These are phyloP conservation scores for Trichoderma sp. DNA, from an alignment of 2,329 filamentous ascomycete species.

Conservation along the genomic window DNA sequence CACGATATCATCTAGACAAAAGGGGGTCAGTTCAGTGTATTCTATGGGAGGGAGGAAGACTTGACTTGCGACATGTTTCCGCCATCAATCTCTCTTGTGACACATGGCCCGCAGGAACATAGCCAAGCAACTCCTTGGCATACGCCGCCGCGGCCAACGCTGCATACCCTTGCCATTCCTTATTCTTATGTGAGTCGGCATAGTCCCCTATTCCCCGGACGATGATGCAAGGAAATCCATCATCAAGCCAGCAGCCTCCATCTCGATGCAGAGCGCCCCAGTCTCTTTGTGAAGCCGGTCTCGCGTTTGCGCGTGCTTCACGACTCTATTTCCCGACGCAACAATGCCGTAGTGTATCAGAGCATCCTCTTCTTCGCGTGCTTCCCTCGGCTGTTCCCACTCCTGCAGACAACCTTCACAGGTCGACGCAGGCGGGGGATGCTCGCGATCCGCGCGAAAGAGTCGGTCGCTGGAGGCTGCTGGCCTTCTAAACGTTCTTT, in stretches of 20 bases:
- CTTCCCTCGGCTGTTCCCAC: neutral
- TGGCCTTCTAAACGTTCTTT: neutral
- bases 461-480: neutral
- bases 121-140: neutral
- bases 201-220: neutral
- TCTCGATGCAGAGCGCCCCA: neutral
- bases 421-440: neutral
- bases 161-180: neutral
- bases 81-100: neutral
- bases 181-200: neutral
- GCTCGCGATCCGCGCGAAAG: neutral
- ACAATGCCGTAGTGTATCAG: neutral
- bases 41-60: too few species aligned
- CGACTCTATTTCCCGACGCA: neutral
- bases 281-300: neutral
- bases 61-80: neutral
- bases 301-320: neutral
- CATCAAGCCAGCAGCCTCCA: neutral
- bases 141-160: neutral
- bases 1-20: too few species aligned
- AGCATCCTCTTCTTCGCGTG: neutral
- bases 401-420: neutral
- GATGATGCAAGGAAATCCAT: neutral
- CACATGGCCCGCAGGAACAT: neutral
- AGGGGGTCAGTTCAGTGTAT: too few species aligned